Conservation (phyloP, 1,139 yeast species). For the Kodamaea sp. region DNA sequence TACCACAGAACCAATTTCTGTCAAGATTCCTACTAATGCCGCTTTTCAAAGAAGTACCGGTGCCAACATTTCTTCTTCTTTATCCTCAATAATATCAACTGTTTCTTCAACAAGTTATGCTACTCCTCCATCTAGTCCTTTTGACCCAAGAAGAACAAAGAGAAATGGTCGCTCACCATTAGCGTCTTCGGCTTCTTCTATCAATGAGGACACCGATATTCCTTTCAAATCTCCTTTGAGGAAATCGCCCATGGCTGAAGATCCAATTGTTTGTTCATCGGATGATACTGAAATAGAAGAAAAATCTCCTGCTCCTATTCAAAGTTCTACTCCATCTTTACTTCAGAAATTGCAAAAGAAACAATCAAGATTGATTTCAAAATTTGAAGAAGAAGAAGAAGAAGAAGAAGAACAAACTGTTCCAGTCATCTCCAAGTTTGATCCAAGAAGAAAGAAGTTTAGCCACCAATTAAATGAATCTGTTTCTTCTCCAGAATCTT, state of each 20-base stretch:
- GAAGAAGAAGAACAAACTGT: conserved; percentile 5
- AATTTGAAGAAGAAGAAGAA: conserved; percentile 9
- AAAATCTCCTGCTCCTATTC: conserved; percentile 4
- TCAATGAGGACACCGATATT: conserved; percentile 11
- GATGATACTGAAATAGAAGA: conserved; percentile 5
- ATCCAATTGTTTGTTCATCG: conserved; percentile 6
- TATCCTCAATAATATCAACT: conserved; percentile 14
- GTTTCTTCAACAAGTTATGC: conserved; percentile 13
- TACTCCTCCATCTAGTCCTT: conserved; percentile 15
- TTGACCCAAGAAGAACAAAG: conserved; percentile 22
- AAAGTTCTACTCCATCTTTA: conserved; percentile 11
- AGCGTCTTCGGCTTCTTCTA: conserved; percentile 14
- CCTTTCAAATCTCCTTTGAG: conserved; percentile 16
- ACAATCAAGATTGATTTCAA: conserved; percentile 5
- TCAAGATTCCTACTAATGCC: conserved; percentile 23
- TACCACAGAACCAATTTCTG: conserved; percentile 24
- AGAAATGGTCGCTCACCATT: conserved; percentile 15
- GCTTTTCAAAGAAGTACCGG: conserved; percentile 6
- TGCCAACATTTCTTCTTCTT: conserved; percentile 14
- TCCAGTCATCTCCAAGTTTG: conserved; percentile 12
- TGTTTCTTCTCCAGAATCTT: conserved; percentile 13
- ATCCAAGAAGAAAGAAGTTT: conserved; percentile 15
- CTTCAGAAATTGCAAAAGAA: conserved; percentile 12
- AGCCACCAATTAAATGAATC: conserved; percentile 9
- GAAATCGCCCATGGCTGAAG: conserved; percentile 8